These are phyloP conservation scores for Apiotrichum gamsii DNA, from an alignment of 1,284 basidiomycete genomes.

Conservation along the genomic window DNA sequence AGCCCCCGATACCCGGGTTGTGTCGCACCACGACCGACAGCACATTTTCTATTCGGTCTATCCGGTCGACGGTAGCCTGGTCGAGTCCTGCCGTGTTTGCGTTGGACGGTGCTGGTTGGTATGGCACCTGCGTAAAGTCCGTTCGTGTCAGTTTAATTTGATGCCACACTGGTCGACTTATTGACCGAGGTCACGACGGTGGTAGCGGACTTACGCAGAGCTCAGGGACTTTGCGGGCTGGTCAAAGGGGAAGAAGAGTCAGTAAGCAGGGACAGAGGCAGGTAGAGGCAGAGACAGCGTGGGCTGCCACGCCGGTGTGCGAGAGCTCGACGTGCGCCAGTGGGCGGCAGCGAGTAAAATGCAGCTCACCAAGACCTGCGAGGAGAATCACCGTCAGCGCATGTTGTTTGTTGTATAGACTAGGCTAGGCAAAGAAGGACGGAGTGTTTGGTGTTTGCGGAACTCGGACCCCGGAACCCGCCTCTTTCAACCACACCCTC, in stretches of 20 bases:
- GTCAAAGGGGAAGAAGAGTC: neutral
- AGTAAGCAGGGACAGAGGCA: neutral
- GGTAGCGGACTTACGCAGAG: conserved; percentile 35
- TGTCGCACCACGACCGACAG: conserved; percentile 38
- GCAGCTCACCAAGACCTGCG: conserved; percentile 24
- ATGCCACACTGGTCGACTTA: too few species aligned
- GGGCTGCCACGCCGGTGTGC: neutral
- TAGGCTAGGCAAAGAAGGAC: too few species aligned
- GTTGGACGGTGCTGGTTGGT: conserved; percentile 33
- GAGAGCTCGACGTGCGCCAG: too few species aligned
- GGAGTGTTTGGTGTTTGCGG: too few species aligned
- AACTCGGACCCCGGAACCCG: too few species aligned
- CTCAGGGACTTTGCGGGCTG: conserved; percentile 47
- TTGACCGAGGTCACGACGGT: neutral
- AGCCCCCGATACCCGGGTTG: conserved; percentile 34
- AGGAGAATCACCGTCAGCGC: neutral
- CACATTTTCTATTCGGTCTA: conserved; percentile 41
- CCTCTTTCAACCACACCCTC: too few species aligned
- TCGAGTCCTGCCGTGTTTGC: conserved; percentile 24
- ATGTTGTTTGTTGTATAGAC: too few species aligned
- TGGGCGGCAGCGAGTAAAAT: neutral
- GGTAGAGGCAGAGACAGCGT: neutral
- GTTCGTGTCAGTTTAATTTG: neutral
- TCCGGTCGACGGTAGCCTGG: conserved; percentile 27
- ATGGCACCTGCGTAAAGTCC: conserved; percentile 33